Base-by-base conservation (phyloP, 2,329 filamentous ascomycete genomes). In the Diatrype stigma region DNA sequence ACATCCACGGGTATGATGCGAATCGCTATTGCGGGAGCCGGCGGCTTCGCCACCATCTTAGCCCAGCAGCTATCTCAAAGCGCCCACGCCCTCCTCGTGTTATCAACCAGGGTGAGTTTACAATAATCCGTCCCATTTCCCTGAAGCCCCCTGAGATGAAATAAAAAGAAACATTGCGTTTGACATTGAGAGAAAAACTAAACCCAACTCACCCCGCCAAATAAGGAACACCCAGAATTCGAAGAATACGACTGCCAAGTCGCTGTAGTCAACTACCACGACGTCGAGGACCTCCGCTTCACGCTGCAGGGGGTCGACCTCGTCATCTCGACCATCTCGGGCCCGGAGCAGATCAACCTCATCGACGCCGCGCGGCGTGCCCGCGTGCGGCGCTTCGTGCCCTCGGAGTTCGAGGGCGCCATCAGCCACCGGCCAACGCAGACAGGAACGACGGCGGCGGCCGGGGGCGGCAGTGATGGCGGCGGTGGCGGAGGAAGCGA, bases 321-420 rank as follows among this genome's bases (percentile, higher is more conserved):
- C 11, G 80, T 90, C 59, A 87, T 91, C 50, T 91, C 87, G 1
- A 91, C 87, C 1, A 81, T 91, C 46, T 80, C 79, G 2, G 86
- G 85, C 3, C 70, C 69, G 17, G 74, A 84, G 28, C 87, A 91
- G 63, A 74, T 90, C 42, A 81, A 82, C 54, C 78, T 91, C 30
- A 90, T 91, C 65, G 82, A 87, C 58, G 87, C 87, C 2, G 86
- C 87, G 1, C 80, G 84, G 16, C 72, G 76, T 47, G 81, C 79
- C 17, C 75, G 80, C 17, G 87, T 91, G 2, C 77, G 80, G 16
- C 78, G 82, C 34, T 91, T 91, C 61, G 83, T 89, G 3, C 87
- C 88, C 1, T 86, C 87, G 6, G 87, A 90, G 60, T 91, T 90
- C 59, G 86, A 90, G 69, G 87, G 87, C 1, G 73, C 74, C 30